Conservation (phyloP, 768 basidiomycete species). For the Fomitopsis pulvina region DNA sequence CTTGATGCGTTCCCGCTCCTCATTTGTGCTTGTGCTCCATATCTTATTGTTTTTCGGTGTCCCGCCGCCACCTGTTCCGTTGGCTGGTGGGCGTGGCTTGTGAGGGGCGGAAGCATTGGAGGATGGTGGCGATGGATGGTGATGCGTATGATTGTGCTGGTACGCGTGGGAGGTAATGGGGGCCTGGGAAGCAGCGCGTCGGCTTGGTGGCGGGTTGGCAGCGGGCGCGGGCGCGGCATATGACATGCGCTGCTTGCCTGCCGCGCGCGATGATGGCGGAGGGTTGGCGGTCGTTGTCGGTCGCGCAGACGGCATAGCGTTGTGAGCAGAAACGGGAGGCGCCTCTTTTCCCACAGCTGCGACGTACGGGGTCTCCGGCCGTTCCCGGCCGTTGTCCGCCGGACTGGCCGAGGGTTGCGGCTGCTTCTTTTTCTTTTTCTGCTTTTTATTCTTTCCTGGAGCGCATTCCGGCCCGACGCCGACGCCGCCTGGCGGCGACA, state of each 20-base stretch:
- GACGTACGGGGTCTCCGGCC: slow-evolving; percentile 9
- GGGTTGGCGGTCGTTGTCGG: slow-evolving; percentile 37
- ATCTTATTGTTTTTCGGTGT: slow-evolving; percentile 68
- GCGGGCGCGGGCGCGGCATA: slow-evolving; percentile 41
- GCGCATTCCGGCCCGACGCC: slow-evolving; percentile 23
- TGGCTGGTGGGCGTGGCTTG: slow-evolving; percentile 32
- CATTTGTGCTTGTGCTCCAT: slow-evolving; percentile 87
- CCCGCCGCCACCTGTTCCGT: slow-evolving; percentile 23
- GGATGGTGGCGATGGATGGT: slow-evolving; percentile 46
- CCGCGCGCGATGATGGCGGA: slow-evolving; percentile 74
- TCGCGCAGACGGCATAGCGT: slow-evolving; percentile 38
- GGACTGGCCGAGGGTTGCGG: slow-evolving; percentile 13
- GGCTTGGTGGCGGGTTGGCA: slow-evolving; percentile 26
- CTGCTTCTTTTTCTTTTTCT: slow-evolving; percentile 17
- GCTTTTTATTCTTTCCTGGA: slow-evolving; percentile 36
- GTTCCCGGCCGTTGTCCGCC: slow-evolving; percentile 16
- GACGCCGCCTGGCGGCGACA: slow-evolving; percentile 11
- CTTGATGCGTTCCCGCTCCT: slow-evolving; percentile 96
- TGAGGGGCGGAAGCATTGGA: slow-evolving; percentile 32
- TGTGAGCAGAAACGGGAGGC: slow-evolving; percentile 30
- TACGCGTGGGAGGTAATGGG: slow-evolving; percentile 46
- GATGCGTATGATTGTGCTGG: slow-evolving; percentile 44
- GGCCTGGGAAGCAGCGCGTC: slow-evolving; percentile 45
- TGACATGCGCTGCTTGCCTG: slow-evolving; percentile 90
- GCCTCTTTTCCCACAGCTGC: slow-evolving; percentile 27